These are phyloP conservation scores for Phialophora expanda DNA, from an alignment of 2,329 filamentous ascomycete species.

Conservation along the genomic window DNA sequence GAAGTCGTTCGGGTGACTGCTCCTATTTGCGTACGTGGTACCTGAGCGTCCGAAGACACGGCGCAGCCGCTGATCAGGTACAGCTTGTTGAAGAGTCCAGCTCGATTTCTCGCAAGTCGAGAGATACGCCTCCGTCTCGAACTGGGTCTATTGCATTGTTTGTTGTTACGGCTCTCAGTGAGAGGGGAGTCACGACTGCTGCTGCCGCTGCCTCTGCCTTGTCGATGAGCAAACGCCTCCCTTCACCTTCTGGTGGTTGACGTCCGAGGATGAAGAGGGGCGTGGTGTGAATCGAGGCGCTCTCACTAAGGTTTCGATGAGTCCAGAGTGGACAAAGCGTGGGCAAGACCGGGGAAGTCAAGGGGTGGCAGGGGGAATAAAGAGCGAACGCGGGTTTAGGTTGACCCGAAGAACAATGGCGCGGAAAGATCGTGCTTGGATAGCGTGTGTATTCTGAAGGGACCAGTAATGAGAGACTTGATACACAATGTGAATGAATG, in stretches of 20 bases:
- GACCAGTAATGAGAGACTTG: constrained; percentile 25
- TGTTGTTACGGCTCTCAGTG: not conserved
- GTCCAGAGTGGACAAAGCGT: constrained; percentile 27
- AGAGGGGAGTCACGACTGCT: not conserved
- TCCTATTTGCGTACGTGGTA: not conserved
- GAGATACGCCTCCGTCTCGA: constrained; percentile 12
- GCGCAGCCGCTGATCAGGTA: constrained; percentile 37
- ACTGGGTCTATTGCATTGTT: constrained; percentile 34
- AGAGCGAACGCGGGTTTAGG: constrained; percentile 19
- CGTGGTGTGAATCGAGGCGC: constrained; percentile 1
- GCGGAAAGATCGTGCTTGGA: constrained; percentile 21
- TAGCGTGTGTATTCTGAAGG: constrained; percentile 16
- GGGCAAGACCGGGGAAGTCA: constrained; percentile 18
- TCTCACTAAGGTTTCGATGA: not conserved
- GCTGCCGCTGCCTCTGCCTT: not conserved
- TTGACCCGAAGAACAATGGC: constrained; percentile 30
- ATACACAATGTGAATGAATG: constrained; percentile 30
- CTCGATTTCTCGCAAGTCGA: constrained; percentile 32
- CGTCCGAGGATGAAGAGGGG: not conserved
- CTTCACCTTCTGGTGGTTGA: constrained; percentile 1
- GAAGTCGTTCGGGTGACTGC: not conserved
- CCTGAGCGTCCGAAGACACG: constrained; percentile 19
- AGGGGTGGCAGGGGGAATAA: constrained; percentile 26
- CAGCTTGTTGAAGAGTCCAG: constrained; percentile 37
- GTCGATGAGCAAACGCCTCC: not conserved